These are phyloP conservation scores for Atkinsonella texensis DNA, from an alignment of 2,329 filamentous ascomycete species.

Conservation along the genomic window DNA sequence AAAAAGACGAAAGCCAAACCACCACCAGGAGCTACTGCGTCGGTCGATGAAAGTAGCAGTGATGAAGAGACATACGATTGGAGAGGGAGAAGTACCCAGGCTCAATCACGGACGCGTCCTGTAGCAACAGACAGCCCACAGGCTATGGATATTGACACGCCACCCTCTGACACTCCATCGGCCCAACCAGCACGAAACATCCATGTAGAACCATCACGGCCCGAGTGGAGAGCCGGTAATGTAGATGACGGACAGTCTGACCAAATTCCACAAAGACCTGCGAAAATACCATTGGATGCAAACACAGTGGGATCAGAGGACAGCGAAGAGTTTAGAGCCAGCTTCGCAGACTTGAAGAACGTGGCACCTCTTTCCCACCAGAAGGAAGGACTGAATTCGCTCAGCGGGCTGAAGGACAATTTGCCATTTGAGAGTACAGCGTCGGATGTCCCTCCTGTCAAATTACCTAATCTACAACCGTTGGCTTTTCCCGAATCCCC, in stretches of 20 bases:
- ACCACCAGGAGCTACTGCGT: slow-evolving; percentile 31
- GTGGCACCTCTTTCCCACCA: slow-evolving; percentile 40
- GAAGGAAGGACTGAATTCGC: slow-evolving; percentile 37
- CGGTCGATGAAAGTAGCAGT: slow-evolving; percentile 35
- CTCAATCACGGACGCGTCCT: slow-evolving; percentile 14
- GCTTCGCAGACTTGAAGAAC: slow-evolving; percentile 42
- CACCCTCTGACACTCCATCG: slow-evolving; percentile 19
- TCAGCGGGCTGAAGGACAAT: slow-evolving; percentile 42
- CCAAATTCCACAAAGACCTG: slow-evolving; percentile 9
- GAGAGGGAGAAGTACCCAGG: slow-evolving; percentile 22
- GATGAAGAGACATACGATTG: slow-evolving; percentile 27
- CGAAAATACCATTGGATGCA: slow-evolving; percentile 15
- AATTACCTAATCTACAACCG: slow-evolving; percentile 19
- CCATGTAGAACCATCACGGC: slow-evolving; percentile 44
- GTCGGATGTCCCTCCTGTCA: slow-evolving; percentile 28
- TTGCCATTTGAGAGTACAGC: slow-evolving; percentile 45
- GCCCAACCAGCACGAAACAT: slow-evolving; percentile 34
- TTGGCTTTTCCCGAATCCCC: slow-evolving; percentile 38
- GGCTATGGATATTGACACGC: slow-evolving; percentile 55
- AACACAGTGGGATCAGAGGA: slow-evolving; percentile 41
- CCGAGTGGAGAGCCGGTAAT: slow-evolving; percentile 46
- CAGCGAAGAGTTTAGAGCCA: slow-evolving; percentile 40
- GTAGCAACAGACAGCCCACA: slow-evolving; percentile 34
- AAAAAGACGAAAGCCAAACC: slow-evolving; percentile 50
- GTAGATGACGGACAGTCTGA: slow-evolving; percentile 17